Evolutionary conservation across 2,329 filamentous ascomycete species (phyloP).

Genomic region (Botrytis cinerea): DNA sequence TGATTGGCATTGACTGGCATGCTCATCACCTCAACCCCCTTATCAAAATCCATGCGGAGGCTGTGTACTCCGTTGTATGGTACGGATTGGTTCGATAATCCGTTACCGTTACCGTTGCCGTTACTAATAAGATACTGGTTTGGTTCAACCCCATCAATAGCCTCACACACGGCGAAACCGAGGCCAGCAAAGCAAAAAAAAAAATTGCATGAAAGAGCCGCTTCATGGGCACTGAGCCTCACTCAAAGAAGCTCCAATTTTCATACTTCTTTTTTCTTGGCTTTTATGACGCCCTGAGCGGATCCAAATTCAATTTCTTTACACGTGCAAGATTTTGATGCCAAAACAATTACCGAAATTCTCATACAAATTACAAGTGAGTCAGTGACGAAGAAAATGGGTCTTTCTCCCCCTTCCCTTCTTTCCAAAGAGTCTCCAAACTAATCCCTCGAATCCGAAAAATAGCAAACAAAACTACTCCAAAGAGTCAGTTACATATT

Average conservation of each 20-base stretch:
- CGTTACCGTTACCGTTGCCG: neutral
- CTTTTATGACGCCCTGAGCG: neutral
- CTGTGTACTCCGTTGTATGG: neutral
- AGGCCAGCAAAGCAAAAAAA: neutral
- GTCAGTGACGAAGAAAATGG: neutral
- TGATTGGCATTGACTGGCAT: neutral
- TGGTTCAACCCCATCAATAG: neutral
- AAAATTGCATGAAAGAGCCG: neutral
- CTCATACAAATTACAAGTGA: neutral
- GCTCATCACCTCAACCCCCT: neutral
- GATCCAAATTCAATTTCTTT: neutral
- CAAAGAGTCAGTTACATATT: neutral
- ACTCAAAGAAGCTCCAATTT: neutral
- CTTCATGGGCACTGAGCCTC: neutral
- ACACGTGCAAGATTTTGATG: neutral
- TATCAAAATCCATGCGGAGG: conserved; percentile 3
- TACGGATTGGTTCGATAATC: neutral
- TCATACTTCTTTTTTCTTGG: neutral
- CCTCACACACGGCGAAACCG: neutral
- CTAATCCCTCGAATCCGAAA: neutral
- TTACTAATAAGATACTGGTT: neutral
- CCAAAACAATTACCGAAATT: neutral
- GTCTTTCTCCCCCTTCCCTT: neutral
- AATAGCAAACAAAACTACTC: neutral
- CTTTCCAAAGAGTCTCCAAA: neutral